These are phyloP conservation scores for Hemisphaericaspora nanyangensis DNA, from an alignment of 805 yeast genomes.

Conservation along the genomic window DNA sequence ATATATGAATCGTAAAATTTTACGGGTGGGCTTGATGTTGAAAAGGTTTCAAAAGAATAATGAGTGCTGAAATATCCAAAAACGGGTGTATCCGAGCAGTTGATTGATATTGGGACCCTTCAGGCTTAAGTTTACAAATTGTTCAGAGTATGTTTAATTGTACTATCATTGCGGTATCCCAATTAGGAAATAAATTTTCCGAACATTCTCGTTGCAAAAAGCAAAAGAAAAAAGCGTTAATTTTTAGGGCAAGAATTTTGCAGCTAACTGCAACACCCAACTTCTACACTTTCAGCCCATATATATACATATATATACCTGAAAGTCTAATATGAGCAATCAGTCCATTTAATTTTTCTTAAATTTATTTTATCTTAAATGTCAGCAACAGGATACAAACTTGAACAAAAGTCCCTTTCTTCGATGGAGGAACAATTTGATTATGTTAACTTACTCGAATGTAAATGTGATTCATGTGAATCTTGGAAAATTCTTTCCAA, in stretches of 20 bases:
- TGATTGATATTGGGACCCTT: too few species aligned
- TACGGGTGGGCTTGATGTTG: too few species aligned
- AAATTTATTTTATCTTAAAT: too few species aligned
- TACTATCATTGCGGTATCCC: not conserved
- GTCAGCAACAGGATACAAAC: not conserved
- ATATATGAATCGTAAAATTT: too few species aligned
- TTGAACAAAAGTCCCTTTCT: not conserved
- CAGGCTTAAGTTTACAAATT: too few species aligned
- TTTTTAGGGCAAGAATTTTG: not conserved
- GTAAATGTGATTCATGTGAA: constrained; percentile 9
- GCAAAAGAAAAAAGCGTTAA: not conserved
- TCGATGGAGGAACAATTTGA: not conserved
- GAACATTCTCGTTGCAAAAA: constrained; percentile 1
- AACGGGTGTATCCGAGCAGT: too few species aligned
- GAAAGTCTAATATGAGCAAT: not conserved
- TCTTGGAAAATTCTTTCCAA: constrained; percentile 2
- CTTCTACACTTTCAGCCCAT: too few species aligned
- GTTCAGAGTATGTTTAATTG: too few species aligned
- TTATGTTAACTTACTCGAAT: constrained; percentile 3
- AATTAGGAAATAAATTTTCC: not conserved
- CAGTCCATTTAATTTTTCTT: too few species aligned
- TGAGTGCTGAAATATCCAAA: too few species aligned
- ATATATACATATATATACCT: not conserved
- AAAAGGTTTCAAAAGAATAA: too few species aligned
- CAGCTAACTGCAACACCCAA: not conserved